Base-by-base conservation (phyloP, 352 stramenopile species). In the Pythium brachiatum region DNA sequence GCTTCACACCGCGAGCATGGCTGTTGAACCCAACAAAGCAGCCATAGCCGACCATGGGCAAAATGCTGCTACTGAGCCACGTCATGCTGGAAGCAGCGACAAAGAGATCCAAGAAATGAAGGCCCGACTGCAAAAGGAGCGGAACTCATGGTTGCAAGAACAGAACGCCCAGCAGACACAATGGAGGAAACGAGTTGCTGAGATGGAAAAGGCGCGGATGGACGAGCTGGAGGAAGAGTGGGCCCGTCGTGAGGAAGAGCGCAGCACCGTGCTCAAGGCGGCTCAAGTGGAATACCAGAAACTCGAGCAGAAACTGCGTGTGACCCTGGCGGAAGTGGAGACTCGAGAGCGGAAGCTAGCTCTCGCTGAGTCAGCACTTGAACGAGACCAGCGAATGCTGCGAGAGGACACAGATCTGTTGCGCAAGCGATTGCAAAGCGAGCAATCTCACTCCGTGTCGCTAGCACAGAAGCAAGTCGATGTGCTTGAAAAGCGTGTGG, bases 141-240 rank as follows among this genome's bases (percentile, higher is more conserved):
- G 66, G 32, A 74, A 64, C 13, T 36, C 52, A 7, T 83, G 76
- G 78, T 65, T 82, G 36, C 60, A 85, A 7, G 73, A 89, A 18
- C 74, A 89, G 29, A 69, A 79, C 32, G 34, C 66, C 15, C 68
- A 81, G 23, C 78, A 87, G 53, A 56, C 68, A 8, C 72, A 88
- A 53, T 86, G 79, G 76, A 90, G 79, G 61, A 69, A 70, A 34
- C 71, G 76, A 5, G 58, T 88, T 54, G 70, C 79, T 34, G 78
- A 75, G 38, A 74, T 70, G 38, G 81, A 92, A 53, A 87, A 86
- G 21, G 64, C 64, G 12, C 69, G 85, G 7, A 94, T 94, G 83
- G 73, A 86, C 18, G 80, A 89, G 31, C 63, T 94, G 6, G 83
- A 94, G 38, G 78, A 89, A 4, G 83, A 92, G 60, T 92, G 85